Evolutionary conservation across 208 protist species (phyloP), one percentile per base, ranked within the genome.

Genomic region (Polymyxa betae): DNA sequence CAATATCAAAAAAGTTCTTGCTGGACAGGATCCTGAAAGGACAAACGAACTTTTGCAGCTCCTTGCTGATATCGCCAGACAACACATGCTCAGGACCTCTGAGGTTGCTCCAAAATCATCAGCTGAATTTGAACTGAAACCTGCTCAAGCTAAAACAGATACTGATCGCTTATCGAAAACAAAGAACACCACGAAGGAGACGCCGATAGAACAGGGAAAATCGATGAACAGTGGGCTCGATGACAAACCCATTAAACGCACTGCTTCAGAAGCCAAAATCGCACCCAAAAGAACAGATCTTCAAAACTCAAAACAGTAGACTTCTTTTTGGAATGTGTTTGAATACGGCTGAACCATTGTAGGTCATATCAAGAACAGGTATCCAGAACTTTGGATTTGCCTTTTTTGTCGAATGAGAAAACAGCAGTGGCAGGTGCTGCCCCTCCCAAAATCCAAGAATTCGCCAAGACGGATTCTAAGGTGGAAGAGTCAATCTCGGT

Each of bases 31-130:
- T 87, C 45, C 92, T 0, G 89, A 90, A 89, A 77, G 54, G 32
- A 93, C 92, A 29, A 93, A 93, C 54, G 32, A 29, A 32, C 45
- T 93, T 29, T 45, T 93, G 44, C 90, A 90, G 77, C 0, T n/a
- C 0, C 46, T 93, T 0, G 72, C 77, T 35, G 5, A 41, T 82
- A 35, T 35, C 16, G n/a, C 35, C 40, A 66, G 54, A 32, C 54
- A 29, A 32, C 54, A n/a, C 54, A 66, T 29, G 54, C 16, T 29
- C 20, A 66, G 20, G 54, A 66, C 29, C 54, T 16, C 54, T 66
- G 54, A 29, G 29, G 54, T 66, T 29, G 54, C n/a, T n/a, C n/a
- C n/a, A n/a, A n/a, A n/a, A n/a, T n/a, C n/a, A n/a, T n/a, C n/a
- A n/a, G n/a, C n/a, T n/a, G n/a, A n/a, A n/a, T n/a, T n/a, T n/a